Percentiles rank a stretch among this genome's conserved stretches.
Evolutionary conservation across 768 basidiomycete species (phyloP).

Genomic region (Dendrothele bispora): DNA sequence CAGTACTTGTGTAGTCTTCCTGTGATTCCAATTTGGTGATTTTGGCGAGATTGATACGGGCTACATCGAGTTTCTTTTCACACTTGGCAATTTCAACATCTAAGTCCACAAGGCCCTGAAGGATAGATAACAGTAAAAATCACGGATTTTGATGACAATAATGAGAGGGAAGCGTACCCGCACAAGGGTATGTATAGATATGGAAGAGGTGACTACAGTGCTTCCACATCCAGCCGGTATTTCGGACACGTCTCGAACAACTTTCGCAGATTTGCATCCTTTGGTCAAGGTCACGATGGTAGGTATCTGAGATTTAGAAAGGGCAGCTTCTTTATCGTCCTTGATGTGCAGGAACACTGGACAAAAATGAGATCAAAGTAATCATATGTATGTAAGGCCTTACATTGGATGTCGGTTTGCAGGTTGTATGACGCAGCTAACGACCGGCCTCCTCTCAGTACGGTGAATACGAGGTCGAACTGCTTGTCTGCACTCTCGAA

Average conservation of each 20-base stretch:
- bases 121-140: background rate
- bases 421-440: constrained; percentile 89
- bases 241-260: constrained; percentile 63
- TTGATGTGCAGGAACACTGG: constrained; percentile 79
- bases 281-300: constrained; percentile 86
- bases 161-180: constrained; percentile 50
- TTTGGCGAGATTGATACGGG: constrained; percentile 71
- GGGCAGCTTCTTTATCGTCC: constrained; percentile 54
- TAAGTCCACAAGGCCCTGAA: constrained; percentile 86
- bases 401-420: constrained; percentile 81
- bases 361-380: constrained; percentile 8
- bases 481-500: constrained; percentile 75
- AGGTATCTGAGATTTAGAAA: constrained; percentile 71
- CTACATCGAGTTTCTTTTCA: constrained; percentile 85
- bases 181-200: constrained; percentile 83
- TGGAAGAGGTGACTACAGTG: constrained; percentile 69
- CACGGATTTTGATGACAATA: background rate
- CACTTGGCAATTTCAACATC: constrained; percentile 86
- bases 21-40: constrained; percentile 69
- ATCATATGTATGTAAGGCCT: constrained; percentile 20
- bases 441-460: constrained; percentile 78
- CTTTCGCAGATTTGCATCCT: constrained; percentile 75
- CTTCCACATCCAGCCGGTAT: constrained; percentile 90
- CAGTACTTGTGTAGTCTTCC: constrained; percentile 75
- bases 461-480: constrained; percentile 84